Evolutionary conservation across 441 rosid genomes (phyloP).

Genomic region (Euphorbia celastroides): DNA sequence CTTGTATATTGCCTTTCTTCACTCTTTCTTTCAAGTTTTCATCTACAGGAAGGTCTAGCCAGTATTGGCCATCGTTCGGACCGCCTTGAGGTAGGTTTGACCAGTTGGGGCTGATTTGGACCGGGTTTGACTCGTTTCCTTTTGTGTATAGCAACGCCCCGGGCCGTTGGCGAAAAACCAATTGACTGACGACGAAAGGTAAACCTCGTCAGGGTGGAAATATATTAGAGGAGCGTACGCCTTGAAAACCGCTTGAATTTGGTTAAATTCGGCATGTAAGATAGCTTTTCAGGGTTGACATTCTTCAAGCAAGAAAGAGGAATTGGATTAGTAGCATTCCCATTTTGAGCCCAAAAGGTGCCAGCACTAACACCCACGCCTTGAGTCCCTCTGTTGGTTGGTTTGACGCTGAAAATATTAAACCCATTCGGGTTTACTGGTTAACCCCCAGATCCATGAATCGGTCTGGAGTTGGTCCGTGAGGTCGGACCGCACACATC

Average conservation of each 20-base stretch:
- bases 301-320: constrained; percentile 61
- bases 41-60: constrained; percentile 75
- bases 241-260: constrained; percentile 41
- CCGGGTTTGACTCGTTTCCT: constrained; percentile 62
- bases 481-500: constrained; percentile 69
- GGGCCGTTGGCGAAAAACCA: constrained; percentile 73
- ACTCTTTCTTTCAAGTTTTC: constrained; percentile 42
- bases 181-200: constrained; percentile 58
- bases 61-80: constrained; percentile 53
- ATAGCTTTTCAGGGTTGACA: constrained; percentile 17
- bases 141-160: constrained; percentile 55
- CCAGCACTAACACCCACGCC: constrained; percentile 52
- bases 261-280: constrained; percentile 58
- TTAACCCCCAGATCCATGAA: constrained; percentile 53
- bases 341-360: constrained; percentile 42
- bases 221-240: constrained; percentile 61
- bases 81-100: constrained; percentile 84
- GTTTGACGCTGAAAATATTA: constrained; percentile 35
- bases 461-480: constrained; percentile 51
- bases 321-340: not conserved
- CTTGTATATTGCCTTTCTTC: constrained; percentile 53
- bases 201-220: constrained; percentile 70
- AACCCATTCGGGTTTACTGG: constrained; percentile 25
- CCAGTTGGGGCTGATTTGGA: constrained; percentile 40
- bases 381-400: constrained; percentile 39